These are phyloP conservation scores for Albizia julibrissin DNA, from an alignment of 306 rosid species.

Conservation along the genomic window DNA sequence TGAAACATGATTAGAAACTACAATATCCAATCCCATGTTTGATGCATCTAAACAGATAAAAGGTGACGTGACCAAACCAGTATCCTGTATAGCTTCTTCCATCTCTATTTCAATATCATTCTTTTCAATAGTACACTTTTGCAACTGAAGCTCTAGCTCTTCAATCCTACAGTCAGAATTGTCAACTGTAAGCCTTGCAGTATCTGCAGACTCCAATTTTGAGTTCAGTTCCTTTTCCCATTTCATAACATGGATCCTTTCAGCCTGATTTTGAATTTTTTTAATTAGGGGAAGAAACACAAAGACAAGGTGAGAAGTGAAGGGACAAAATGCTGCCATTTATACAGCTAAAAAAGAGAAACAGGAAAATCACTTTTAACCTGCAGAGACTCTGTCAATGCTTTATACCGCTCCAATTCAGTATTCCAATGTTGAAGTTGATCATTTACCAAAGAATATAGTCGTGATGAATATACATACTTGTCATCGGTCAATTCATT, in stretches of 20 bases:
- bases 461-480: slow-evolving; percentile 67
- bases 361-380: slow-evolving; percentile 45
- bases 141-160: slow-evolving; percentile 84
- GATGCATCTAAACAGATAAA: slow-evolving; percentile 31
- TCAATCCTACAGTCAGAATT: slow-evolving; percentile 57
- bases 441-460: slow-evolving; percentile 72
- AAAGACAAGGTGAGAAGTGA: slow-evolving; percentile 9
- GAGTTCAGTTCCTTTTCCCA: slow-evolving; percentile 79
- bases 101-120: slow-evolving; percentile 76
- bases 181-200: slow-evolving; percentile 58
- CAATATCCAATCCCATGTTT: slow-evolving; percentile 31
- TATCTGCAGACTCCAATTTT: slow-evolving; percentile 69
- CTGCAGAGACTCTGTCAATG: slow-evolving; percentile 73
- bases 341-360: neutral
- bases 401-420: slow-evolving; percentile 69
- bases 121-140: slow-evolving; percentile 65
- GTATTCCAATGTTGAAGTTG: slow-evolving; percentile 92
- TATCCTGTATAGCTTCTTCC: slow-evolving; percentile 91
- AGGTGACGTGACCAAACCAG: slow-evolving; percentile 50
- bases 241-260: slow-evolving; percentile 63
- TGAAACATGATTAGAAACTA: slow-evolving; percentile 39
- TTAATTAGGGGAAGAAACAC: neutral
- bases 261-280: slow-evolving; percentile 57
- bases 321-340: slow-evolving; percentile 22
- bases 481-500: slow-evolving; percentile 84